These are phyloP conservation scores for Malassezia equina DNA, from an alignment of 1,284 basidiomycete species.

Conservation along the genomic window DNA sequence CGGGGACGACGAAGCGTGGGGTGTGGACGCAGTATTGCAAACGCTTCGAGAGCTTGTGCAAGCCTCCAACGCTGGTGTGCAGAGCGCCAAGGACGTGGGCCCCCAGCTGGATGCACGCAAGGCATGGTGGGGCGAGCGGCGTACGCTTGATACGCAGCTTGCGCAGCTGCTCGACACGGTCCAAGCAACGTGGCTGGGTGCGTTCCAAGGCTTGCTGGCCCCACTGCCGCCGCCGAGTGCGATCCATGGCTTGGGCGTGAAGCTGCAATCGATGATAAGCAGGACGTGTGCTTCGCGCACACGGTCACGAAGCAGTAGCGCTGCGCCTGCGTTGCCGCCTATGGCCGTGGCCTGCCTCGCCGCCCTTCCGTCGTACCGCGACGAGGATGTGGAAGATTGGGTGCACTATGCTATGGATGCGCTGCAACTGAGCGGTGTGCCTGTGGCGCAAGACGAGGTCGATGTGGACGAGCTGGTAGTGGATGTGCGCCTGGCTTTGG, in stretches of 20 bases:
- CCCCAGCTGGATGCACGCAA: slow-evolving; percentile 55
- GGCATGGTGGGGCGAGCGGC: slow-evolving; percentile 75
- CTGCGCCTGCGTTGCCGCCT: slow-evolving; percentile 57
- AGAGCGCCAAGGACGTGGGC: slow-evolving; percentile 62
- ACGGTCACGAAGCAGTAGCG: slow-evolving; percentile 49
- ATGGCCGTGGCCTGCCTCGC: slow-evolving; percentile 74
- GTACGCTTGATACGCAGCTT: slow-evolving; percentile 66
- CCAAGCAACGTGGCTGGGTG: slow-evolving; percentile 92
- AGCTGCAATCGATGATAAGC: slow-evolving; percentile 65
- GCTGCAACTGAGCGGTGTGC: slow-evolving; percentile 81
- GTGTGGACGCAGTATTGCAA: slow-evolving; percentile 62
- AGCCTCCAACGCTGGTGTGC: slow-evolving; percentile 66
- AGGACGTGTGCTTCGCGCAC: neutral
- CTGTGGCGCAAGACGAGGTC: slow-evolving; percentile 79
- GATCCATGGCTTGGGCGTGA: slow-evolving; percentile 22
- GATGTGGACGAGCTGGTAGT: slow-evolving; percentile 71
- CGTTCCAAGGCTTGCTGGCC: slow-evolving; percentile 61
- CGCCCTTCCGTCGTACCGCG: slow-evolving; percentile 63
- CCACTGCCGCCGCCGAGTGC: slow-evolving; percentile 6
- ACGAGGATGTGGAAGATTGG: slow-evolving; percentile 90
- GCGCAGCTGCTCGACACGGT: slow-evolving; percentile 68
- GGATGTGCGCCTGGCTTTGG: slow-evolving; percentile 34
- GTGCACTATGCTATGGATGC: slow-evolving; percentile 87
- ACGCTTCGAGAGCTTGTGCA: slow-evolving; percentile 71
- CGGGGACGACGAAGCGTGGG: slow-evolving; percentile 60